A percentile compares a stretch with the other conserved stretches of the same genome.
These are phyloP conservation scores for Colletotrichum orbiculare DNA, from an alignment of 2,329 filamentous ascomycete genomes.

Conservation along the genomic window DNA sequence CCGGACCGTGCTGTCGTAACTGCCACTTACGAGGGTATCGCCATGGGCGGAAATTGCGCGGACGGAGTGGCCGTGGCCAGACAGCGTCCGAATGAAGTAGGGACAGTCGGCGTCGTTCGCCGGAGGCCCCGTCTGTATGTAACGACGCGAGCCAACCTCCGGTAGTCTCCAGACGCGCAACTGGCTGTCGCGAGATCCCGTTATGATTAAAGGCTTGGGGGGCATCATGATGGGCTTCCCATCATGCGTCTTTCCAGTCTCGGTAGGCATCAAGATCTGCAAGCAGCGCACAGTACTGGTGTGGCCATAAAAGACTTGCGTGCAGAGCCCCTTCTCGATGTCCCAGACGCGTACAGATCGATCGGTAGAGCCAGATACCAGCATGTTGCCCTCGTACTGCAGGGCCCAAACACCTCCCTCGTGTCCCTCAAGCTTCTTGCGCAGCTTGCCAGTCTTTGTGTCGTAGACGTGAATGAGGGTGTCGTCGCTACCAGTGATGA, in stretches of 20 bases:
- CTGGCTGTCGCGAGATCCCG: conserved; percentile 93
- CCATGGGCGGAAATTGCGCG: conserved; percentile 94
- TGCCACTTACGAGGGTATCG: conserved; percentile 96
- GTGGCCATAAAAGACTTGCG: conserved; percentile 96
- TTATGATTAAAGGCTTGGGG: conserved; percentile 95
- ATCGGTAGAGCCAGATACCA: conserved; percentile 97
- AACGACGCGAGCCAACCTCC: conserved; percentile 78
- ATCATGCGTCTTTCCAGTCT: conserved; percentile 77
- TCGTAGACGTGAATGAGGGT: conserved; percentile 98
- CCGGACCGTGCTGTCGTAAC: conserved; percentile 93
- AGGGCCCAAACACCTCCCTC: conserved; percentile 98
- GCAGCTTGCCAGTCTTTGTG: conserved; percentile 89
- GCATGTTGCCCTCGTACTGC: conserved; percentile 93
- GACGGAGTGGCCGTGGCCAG: conserved; percentile 91
- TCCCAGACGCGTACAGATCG: conserved; percentile 99
- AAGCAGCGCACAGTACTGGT: conserved; percentile 97
- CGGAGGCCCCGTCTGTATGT: conserved; percentile 82
- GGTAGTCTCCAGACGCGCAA: conserved; percentile 95
- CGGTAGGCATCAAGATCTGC: conserved; percentile 89
- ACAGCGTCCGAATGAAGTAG: conserved; percentile 89
- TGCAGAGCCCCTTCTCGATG: conserved; percentile 91
- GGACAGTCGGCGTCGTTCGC: conserved; percentile 84
- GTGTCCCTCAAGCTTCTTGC: conserved; percentile 88
- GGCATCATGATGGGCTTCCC: conserved; percentile 89
- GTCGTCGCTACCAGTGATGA: conserved; percentile 96